These are phyloP conservation scores for Candida sanyiensis DNA, from an alignment of 805 yeast species.

Conservation along the genomic window DNA sequence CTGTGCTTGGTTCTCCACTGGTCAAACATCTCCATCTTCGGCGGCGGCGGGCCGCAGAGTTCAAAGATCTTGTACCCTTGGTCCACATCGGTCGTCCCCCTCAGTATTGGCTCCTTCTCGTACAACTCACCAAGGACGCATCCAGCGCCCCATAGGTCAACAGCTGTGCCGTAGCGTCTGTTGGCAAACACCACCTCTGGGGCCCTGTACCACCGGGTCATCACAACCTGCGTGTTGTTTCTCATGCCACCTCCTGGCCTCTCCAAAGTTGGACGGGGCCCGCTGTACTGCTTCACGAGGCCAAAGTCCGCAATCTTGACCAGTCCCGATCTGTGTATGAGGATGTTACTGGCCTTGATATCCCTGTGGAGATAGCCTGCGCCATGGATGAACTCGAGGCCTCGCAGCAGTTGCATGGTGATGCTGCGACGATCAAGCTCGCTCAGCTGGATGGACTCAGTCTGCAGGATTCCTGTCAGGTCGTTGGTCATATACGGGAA, in stretches of 20 bases:
- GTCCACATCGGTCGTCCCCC: constrained; percentile 80
- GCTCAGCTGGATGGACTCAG: constrained; percentile 57
- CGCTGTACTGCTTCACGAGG: constrained; percentile 71
- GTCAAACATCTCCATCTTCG: constrained; percentile 33
- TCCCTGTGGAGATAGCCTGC: constrained; percentile 71
- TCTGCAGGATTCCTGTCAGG: constrained; percentile 81
- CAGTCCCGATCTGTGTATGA: constrained; percentile 68
- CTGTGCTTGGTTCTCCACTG: constrained; percentile 10
- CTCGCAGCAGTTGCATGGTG: constrained; percentile 70
- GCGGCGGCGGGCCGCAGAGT: constrained; percentile 73
- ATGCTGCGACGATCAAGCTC: constrained; percentile 77
- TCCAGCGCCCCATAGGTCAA: constrained; percentile 97
- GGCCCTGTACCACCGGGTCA: constrained; percentile 96
- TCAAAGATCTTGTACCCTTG: constrained; percentile 80
- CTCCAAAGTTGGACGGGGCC: constrained; percentile 48
- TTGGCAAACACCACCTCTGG: constrained; percentile 91
- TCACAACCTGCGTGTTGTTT: constrained; percentile 66
- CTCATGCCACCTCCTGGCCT: constrained; percentile 39
- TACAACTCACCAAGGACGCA: constrained; percentile 93
- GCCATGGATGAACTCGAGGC: constrained; percentile 75
- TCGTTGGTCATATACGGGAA: constrained; percentile 92
- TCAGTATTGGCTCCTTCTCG: constrained; percentile 73
- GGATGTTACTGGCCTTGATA: constrained; percentile 92
- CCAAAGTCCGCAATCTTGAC: constrained; percentile 96
- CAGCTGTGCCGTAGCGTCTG: constrained; percentile 82